Conservation (phyloP, 1,139 yeast genomes). For the Yamadazyma membranifaciens region DNA sequence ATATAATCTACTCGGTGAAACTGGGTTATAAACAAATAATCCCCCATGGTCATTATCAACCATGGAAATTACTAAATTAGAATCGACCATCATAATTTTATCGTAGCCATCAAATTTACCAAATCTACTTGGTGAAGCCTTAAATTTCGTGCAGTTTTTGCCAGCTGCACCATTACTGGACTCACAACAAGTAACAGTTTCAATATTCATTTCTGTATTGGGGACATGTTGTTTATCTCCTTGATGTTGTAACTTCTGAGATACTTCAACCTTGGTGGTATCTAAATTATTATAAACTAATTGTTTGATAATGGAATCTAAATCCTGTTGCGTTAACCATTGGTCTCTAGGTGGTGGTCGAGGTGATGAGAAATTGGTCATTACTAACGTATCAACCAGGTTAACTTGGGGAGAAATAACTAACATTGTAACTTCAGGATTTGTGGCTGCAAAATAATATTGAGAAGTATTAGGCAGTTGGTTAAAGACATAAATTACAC, state of each 20-base stretch:
- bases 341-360: no score
- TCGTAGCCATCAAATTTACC: conserved; percentile 4
- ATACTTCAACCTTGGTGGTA: not conserved
- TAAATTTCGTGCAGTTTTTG: conserved; percentile 14
- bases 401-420: not conserved
- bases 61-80: conserved; percentile 12
- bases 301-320: conserved; percentile 3
- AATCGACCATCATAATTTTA: conserved; percentile 10
- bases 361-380: no score
- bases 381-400: conserved; percentile 15
- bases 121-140: conserved; percentile 16
- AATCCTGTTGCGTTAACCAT: conserved; percentile 3
- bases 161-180: conserved; percentile 2
- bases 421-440: not conserved
- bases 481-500: no score
- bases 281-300: no score
- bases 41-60: conserved; percentile 11
- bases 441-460: conserved; percentile 7
- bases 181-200: conserved; percentile 15
- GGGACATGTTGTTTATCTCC: not conserved
- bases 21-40: conserved; percentile 10
- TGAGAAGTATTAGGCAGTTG: not conserved
- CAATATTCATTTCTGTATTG: conserved; percentile 9
- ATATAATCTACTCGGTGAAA: conserved; percentile 6
- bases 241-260: not conserved